Percentiles rank a stretch among this genome's conserved stretches.
Conservation (phyloP, 257 asterid species). For the Ocimum tenuiflorum region DNA sequence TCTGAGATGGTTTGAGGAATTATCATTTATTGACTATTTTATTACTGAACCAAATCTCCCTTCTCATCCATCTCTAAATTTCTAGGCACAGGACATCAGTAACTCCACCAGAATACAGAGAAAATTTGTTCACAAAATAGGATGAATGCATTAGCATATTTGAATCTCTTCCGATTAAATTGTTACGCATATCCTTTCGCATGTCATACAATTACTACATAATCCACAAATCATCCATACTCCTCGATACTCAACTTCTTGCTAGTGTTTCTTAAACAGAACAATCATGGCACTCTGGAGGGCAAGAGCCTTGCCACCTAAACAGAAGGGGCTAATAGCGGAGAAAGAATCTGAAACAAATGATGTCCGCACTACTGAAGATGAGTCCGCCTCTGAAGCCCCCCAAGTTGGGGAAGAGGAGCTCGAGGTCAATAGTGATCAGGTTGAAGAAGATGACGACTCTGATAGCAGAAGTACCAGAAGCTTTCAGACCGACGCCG, state of each 20-base stretch:
- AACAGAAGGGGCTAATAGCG: constrained; percentile 70
- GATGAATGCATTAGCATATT: neutral
- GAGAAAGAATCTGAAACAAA: constrained; percentile 72
- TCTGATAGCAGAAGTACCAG: constrained; percentile 48
- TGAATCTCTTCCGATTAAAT: neutral
- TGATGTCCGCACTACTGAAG: constrained; percentile 44
- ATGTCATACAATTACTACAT: neutral
- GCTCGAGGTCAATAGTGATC: constrained; percentile 31
- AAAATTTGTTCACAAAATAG: neutral
- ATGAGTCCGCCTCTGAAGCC: constrained; percentile 45
- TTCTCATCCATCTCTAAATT: neutral
- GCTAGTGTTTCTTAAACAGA: constrained; percentile 34
- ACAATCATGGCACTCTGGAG: constrained; percentile 94
- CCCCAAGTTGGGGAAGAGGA: constrained; percentile 53
- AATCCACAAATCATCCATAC: neutral
- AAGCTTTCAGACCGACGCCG: constrained; percentile 53
- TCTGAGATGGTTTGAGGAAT: neutral
- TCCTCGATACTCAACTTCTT: neutral
- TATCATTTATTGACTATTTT: neutral
- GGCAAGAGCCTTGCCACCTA: constrained; percentile 86
- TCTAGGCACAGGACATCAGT: neutral
- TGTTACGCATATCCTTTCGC: neutral
- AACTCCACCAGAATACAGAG: neutral
- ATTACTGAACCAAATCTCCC: neutral
- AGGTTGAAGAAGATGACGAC: constrained; percentile 53